Conservation (phyloP, 2,329 filamentous ascomycete species). For the Penicillium sp. region DNA sequence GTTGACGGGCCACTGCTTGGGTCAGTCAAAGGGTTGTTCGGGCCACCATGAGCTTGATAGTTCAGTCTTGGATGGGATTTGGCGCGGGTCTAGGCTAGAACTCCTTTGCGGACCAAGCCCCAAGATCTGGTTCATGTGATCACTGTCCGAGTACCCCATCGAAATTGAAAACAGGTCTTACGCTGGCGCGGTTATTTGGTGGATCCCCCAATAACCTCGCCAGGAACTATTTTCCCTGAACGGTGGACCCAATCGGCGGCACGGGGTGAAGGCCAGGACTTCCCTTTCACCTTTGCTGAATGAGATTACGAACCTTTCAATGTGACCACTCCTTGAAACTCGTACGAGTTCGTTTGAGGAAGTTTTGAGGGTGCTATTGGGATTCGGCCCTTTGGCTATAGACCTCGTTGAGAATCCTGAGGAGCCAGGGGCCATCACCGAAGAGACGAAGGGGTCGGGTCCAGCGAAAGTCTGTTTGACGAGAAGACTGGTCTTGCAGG, state of each 20-base stretch:
- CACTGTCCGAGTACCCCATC: too few relatives aligned
- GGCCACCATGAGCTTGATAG: neutral
- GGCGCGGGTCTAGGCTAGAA: neutral
- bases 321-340: neutral
- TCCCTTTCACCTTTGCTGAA: neutral
- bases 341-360: neutral
- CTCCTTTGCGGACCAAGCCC: neutral
- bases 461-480: neutral
- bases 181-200: neutral
- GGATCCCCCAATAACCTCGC: conserved; percentile 6
- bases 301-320: neutral
- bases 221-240: conserved; percentile 7
- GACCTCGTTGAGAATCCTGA: neutral
- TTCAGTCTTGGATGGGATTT: neutral
- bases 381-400: neutral
- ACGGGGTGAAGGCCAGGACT: neutral
- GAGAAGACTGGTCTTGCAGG: neutral
- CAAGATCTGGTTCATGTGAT: neutral
- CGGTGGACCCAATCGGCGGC: conserved; percentile 4
- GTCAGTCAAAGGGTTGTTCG: too few relatives aligned
- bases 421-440: neutral
- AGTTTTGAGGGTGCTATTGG: neutral
- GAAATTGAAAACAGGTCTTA: neutral
- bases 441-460: neutral
- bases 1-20: too few relatives aligned